Conservation (phyloP, 768 basidiomycete genomes). For the Fistulinella prunicolor region DNA sequence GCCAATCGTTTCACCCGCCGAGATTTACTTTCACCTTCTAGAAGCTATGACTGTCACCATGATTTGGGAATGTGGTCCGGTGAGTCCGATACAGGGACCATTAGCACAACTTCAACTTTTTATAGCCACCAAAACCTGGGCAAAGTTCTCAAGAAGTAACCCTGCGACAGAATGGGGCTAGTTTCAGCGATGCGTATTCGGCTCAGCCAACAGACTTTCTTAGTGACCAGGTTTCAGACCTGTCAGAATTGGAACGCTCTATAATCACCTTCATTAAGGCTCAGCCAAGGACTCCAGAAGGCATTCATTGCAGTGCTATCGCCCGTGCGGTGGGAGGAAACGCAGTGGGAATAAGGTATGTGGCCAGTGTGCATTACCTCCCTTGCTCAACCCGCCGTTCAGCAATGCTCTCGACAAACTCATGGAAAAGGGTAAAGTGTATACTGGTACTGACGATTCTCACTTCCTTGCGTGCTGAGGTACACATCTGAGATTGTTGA, state of each 20-base stretch:
- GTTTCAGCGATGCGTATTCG: constrained; percentile 43
- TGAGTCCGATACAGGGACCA: constrained; percentile 32
- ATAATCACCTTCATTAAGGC: constrained; percentile 64
- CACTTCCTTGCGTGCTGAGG: constrained; percentile 58
- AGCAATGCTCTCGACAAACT: constrained; percentile 75
- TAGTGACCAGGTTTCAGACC: constrained; percentile 49
- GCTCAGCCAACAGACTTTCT: constrained; percentile 30
- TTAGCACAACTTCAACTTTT: not conserved
- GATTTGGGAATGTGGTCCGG: constrained; percentile 63
- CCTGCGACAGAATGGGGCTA: constrained; percentile 9
- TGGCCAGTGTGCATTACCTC: not conserved
- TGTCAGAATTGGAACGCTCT: constrained; percentile 56
- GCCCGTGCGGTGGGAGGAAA: constrained; percentile 59
- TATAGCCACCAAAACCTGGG: constrained; percentile 35
- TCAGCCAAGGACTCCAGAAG: constrained; percentile 53
- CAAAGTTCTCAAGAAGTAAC: constrained; percentile 19
- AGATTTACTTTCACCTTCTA: constrained; percentile 77
- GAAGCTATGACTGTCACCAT: constrained; percentile 72
- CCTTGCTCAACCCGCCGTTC: constrained; percentile 2
- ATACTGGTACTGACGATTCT: constrained; percentile 78
- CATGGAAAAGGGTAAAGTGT: constrained; percentile 79
- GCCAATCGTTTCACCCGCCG: constrained; percentile 63
- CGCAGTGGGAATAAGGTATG: constrained; percentile 63
- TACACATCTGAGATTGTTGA: not conserved
- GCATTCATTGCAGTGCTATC: constrained; percentile 72